Conservation (phyloP, 2,329 filamentous ascomycete species). For the Niveomyces coronatus region DNA sequence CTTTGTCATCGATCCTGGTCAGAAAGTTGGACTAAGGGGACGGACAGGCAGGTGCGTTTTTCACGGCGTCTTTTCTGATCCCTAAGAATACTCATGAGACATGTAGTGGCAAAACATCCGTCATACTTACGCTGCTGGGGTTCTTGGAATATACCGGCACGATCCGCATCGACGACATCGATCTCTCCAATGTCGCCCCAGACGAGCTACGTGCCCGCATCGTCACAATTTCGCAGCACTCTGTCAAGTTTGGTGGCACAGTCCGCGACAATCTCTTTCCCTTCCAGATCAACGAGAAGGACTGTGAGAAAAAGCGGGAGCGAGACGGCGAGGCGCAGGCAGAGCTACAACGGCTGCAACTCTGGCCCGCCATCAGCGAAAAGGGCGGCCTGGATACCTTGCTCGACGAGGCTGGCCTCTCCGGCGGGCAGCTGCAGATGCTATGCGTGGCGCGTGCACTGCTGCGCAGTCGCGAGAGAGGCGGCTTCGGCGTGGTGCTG, state of each 20-base stretch:
- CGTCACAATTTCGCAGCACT: slow-evolving; percentile 34
- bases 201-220: slow-evolving; percentile 30
- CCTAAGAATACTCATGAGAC: not conserved
- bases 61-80: not conserved
- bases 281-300: slow-evolving; percentile 8
- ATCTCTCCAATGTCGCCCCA: slow-evolving; percentile 28
- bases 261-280: slow-evolving; percentile 36
- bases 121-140: slow-evolving; percentile 14
- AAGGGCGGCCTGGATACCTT: slow-evolving; percentile 23
- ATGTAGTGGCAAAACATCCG: not conserved
- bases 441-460: slow-evolving; percentile 2
- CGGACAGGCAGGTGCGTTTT: not conserved
- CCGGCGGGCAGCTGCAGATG: slow-evolving; percentile 14
- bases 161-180: slow-evolving; percentile 27
- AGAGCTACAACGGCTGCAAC: slow-evolving; percentile 18
- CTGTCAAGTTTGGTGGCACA: slow-evolving; percentile 31
- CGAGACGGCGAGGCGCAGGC: slow-evolving; percentile 11
- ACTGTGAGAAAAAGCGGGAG: slow-evolving; percentile 18
- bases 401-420: slow-evolving; percentile 21
- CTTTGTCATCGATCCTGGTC: no score
- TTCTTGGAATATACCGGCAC: slow-evolving; percentile 11
- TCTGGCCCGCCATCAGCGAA: slow-evolving; percentile 26
- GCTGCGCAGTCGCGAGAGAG: slow-evolving; percentile 11
- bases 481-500: not conserved
- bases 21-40: no score